These are phyloP conservation scores for Graphiopsis chlorocephala DNA, from an alignment of 2,329 filamentous ascomycete species.

Conservation along the genomic window DNA sequence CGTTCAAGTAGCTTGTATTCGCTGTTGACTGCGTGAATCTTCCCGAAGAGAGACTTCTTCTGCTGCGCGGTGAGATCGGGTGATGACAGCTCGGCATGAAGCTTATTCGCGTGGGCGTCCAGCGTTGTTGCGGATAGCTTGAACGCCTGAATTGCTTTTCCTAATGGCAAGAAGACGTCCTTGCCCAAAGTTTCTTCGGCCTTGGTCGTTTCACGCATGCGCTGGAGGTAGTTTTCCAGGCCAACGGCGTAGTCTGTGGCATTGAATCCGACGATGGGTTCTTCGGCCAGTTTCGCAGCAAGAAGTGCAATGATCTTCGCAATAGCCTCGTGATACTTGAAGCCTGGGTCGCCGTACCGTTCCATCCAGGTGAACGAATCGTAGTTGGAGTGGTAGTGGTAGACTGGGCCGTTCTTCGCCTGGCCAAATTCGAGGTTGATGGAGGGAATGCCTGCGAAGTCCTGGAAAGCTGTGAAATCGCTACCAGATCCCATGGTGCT, in stretches of 20 bases:
- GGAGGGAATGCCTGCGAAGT: constrained; percentile 50
- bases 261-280: constrained; percentile 47
- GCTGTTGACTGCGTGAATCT: constrained; percentile 64
- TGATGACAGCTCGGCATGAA: constrained; percentile 42
- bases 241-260: constrained; percentile 47
- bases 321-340: constrained; percentile 56
- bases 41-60: constrained; percentile 35
- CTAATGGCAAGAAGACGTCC: constrained; percentile 39
- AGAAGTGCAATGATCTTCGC: constrained; percentile 47
- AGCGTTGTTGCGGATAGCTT: neutral
- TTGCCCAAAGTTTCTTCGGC: constrained; percentile 21
- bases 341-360: constrained; percentile 65
- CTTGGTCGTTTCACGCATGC: constrained; percentile 13
- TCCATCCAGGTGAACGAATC: constrained; percentile 85
- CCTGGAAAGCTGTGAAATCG: constrained; percentile 54
- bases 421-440: constrained; percentile 46
- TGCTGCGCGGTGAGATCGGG: constrained; percentile 49
- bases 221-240: constrained; percentile 40
- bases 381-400: constrained; percentile 81
- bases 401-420: constrained; percentile 49
- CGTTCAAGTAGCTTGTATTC: constrained; percentile 85
- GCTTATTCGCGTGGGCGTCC: constrained; percentile 7
- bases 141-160: constrained; percentile 40
- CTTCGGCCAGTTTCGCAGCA: constrained; percentile 46
- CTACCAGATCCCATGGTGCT: constrained; percentile 53